phyloP scores from a whole-genome alignment of 441 rosid species.

The Jatropha podagrica region DNA sequence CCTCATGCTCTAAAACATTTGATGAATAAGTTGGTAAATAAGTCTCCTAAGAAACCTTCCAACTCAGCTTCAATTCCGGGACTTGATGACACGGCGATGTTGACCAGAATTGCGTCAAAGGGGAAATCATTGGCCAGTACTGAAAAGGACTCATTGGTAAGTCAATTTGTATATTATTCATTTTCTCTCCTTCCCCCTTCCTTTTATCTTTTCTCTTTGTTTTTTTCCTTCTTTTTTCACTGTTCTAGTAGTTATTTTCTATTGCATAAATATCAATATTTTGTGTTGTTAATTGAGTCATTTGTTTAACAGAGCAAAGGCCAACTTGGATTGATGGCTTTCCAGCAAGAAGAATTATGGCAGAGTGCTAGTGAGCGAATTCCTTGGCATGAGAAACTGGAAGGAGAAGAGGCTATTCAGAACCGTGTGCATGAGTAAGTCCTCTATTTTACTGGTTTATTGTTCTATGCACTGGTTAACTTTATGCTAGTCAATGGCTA shows the following conservation, averaged over 20 bases:
- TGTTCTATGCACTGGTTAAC: constrained; percentile 13
- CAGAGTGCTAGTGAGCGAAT: constrained; percentile 84
- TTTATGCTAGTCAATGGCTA: constrained; percentile 7
- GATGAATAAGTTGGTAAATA: constrained; percentile 58
- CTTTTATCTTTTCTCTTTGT: not conserved
- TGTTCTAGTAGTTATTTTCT: not conserved
- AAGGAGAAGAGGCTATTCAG: constrained; percentile 93
- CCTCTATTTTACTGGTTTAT: constrained; percentile 16
- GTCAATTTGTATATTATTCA: constrained; percentile 17
- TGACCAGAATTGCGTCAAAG: constrained; percentile 56
- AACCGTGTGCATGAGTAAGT: constrained; percentile 95
- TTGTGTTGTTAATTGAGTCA: constrained; percentile 13
- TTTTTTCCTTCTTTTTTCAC: not conserved
- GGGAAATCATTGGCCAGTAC: constrained; percentile 45
- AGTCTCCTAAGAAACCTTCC: constrained; percentile 49
- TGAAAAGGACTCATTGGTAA: constrained; percentile 55
- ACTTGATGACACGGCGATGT: constrained; percentile 50
- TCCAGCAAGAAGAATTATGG: constrained; percentile 88
- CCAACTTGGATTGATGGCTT: constrained; percentile 84
- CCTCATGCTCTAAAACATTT: constrained; percentile 84
- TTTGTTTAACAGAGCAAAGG: constrained; percentile 57
- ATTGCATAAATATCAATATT: not conserved
- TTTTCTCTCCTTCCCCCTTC: not conserved
- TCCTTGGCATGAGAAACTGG: constrained; percentile 96
- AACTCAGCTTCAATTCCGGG: constrained; percentile 35